A percentile compares a stretch with the other conserved stretches of the same genome.
These are phyloP conservation scores for Glycine tomentella DNA, from an alignment of 306 rosid genomes.

Conservation along the genomic window DNA sequence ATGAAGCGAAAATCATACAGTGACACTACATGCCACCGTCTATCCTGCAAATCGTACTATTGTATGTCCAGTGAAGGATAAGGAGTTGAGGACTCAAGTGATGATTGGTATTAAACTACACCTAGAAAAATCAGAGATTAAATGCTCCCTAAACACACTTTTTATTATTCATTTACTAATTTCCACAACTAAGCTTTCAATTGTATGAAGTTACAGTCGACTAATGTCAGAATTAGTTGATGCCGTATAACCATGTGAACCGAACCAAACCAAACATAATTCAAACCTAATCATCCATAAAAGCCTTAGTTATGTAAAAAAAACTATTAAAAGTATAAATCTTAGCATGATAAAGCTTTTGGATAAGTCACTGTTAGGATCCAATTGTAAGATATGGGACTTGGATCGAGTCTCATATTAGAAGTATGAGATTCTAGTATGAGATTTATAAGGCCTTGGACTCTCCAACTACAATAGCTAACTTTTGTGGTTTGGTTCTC, in stretches of 20 bases:
- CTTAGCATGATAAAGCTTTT: not conserved
- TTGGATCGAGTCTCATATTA: too few species aligned
- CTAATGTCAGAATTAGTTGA: not conserved
- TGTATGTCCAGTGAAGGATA: not conserved
- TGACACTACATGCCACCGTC: not conserved
- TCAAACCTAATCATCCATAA: not conserved
- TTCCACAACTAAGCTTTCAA: not conserved
- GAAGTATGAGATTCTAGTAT: too few species aligned
- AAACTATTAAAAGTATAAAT: too few species aligned
- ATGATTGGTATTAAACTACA: not conserved
- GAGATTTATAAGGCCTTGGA: too few species aligned
- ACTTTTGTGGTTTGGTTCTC: too few species aligned
- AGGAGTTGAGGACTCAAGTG: not conserved
- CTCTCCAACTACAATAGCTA: too few species aligned
- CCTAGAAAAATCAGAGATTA: not conserved
- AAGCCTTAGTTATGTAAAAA: too few species aligned
- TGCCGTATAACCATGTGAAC: not conserved
- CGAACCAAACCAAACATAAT: not conserved
- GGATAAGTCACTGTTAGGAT: not conserved
- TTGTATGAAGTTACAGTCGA: not conserved
- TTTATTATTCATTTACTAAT: slow-evolving; percentile 6
- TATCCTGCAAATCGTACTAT: not conserved
- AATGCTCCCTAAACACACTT: not conserved
- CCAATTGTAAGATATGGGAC: too few species aligned
- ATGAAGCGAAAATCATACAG: not conserved